Conservation (phyloP, 1,139 yeast genomes). For the Sugiyamaella neomexicana region DNA sequence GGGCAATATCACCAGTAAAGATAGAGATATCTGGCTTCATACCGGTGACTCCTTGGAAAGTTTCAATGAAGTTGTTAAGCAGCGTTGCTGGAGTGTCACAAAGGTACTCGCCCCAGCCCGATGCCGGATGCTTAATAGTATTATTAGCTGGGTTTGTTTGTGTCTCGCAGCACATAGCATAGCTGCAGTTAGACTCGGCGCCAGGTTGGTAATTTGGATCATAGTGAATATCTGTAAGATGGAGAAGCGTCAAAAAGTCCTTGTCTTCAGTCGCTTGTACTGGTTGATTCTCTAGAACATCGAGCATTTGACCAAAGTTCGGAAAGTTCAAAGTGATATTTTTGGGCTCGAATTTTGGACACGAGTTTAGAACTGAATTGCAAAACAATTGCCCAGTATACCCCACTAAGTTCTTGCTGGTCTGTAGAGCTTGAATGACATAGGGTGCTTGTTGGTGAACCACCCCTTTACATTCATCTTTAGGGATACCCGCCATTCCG, state of each 20-base stretch:
- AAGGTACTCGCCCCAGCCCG: conserved; percentile 59
- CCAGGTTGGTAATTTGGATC: conserved; percentile 58
- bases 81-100: conserved; percentile 63
- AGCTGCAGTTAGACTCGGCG: conserved; percentile 60
- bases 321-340: conserved; percentile 3
- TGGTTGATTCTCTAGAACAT: background rate
- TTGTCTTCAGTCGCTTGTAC: background rate
- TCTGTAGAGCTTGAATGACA: conserved; percentile 12
- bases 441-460: conserved; percentile 17
- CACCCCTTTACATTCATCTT: conserved; percentile 17
- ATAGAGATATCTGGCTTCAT: conserved; percentile 49
- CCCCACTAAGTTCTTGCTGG: conserved; percentile 14
- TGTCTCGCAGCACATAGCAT: conserved; percentile 48
- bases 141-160: conserved; percentile 17
- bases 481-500: conserved; percentile 6
- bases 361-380: conserved; percentile 14
- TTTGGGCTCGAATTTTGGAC: conserved; percentile 11
- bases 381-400: conserved; percentile 19
- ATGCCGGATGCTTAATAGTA: conserved; percentile 49
- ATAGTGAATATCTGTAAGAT: conserved; percentile 63
- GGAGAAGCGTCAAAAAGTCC: conserved; percentile 59
- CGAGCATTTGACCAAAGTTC: background rate
- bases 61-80: conserved; percentile 54
- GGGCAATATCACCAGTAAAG: conserved; percentile 67
- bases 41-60: conserved; percentile 10